Evolutionary conservation across 805 yeast genomes (phyloP), one percentile per base, ranked within the genome.

Genomic region (Lachancea dasiensis): DNA sequence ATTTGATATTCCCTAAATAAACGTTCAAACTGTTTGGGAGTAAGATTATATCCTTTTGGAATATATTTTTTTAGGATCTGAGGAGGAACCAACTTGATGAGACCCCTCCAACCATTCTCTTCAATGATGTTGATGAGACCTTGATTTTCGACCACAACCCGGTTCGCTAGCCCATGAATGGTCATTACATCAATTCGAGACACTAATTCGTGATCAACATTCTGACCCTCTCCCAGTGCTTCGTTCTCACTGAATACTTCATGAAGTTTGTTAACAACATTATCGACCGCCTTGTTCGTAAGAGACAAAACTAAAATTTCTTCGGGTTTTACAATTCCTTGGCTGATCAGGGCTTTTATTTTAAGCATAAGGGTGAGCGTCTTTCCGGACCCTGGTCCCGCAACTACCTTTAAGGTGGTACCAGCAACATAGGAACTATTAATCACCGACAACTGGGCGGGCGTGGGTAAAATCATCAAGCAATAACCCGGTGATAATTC

Each of bases 331-430:
- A 75, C 48, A 5, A 42, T 44, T 2, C 57, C 57, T 9, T 61
- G 41, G 1, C 54, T 43, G 4, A 81, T 49, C 44, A 78, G 45
- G 41, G 70, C 63, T 2, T 72, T 72, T 0, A 81, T 65, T 42
- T 83, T 65, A 21, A 69, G 63, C 4, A 75, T 69, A 21, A 81
- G 47, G 0, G 86, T 79, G 23, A 64, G 61, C 0, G 87, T 79
- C 50, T 81, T 81, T 2, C 90, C 89, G 6, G 83, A 72, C 3
- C 89, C 87, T 0, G 89, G 86, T 0, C 86, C 86, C 0, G 87
- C 83, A 6, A 68, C 61, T 1, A 81, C 65, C 25, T 73, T 65
- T 5, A 81, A 54, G 0, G 79, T 58, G 6, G 66, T 58, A 13
- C 62, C 54, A 6, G 65, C 61, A 4, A 42, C 51, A 5, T 63